Conservation (phyloP, 306 rosid species). For the Prunus mume region DNA sequence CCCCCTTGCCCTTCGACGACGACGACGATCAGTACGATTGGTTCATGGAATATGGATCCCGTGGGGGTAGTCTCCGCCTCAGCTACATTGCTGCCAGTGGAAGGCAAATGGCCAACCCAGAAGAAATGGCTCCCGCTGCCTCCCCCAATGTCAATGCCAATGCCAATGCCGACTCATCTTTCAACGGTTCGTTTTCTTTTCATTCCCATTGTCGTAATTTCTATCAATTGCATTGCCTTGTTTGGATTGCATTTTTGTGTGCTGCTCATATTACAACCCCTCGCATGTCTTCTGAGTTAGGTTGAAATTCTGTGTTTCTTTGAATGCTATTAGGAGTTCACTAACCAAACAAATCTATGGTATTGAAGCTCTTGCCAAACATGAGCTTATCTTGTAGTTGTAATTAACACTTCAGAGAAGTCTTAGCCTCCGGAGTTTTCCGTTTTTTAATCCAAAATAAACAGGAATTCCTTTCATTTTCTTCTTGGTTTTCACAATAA, state of each 20-base stretch:
- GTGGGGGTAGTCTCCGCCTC: neutral
- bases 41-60: neutral
- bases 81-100: neutral
- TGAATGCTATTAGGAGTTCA: neutral
- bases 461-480: too few species aligned
- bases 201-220: neutral
- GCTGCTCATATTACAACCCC: neutral
- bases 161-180: neutral
- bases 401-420: neutral
- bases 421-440: neutral
- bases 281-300: neutral
- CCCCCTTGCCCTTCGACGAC: neutral
- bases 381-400: neutral
- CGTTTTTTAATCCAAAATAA: neutral
- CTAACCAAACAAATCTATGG: neutral
- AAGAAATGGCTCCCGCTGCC: neutral
- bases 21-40: neutral
- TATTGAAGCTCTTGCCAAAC: neutral
- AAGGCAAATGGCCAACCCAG: constrained; percentile 1
- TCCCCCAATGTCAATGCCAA: neutral
- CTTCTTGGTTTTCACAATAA: neutral
- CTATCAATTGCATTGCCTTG: neutral
- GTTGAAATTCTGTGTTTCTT: neutral
- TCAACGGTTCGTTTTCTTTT: neutral
- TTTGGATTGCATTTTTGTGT: neutral